Percentiles rank a stretch among this genome's conserved stretches.
Evolutionary conservation across 2,329 filamentous ascomycete species (phyloP).

Genomic region (Exophiala mesophila): DNA sequence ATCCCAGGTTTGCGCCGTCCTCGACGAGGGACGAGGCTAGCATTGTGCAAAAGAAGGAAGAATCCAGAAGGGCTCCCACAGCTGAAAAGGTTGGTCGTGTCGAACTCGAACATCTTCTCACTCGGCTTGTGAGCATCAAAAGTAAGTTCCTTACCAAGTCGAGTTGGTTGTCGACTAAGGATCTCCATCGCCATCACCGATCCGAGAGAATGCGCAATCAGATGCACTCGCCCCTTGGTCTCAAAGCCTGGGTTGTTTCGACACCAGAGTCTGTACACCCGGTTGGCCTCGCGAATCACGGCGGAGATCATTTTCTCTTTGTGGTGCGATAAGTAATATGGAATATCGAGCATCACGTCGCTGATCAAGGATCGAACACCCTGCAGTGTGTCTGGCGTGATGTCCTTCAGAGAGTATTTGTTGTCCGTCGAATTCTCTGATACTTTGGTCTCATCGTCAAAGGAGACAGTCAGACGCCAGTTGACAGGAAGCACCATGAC

Average conservation of each 20-base stretch:
- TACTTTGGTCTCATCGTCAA: slow-evolving; percentile 65
- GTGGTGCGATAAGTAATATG: slow-evolving; percentile 95
- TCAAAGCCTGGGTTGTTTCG: slow-evolving; percentile 84
- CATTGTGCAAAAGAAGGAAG: slow-evolving; percentile 76
- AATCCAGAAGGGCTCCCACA: slow-evolving; percentile 88
- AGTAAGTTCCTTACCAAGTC: slow-evolving; percentile 47
- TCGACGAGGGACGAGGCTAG: slow-evolving; percentile 67
- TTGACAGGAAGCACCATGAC: slow-evolving; percentile 95
- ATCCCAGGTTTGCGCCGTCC: slow-evolving; percentile 71
- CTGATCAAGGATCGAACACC: slow-evolving; percentile 91
- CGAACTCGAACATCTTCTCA: slow-evolving; percentile 73
- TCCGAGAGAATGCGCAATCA: slow-evolving; percentile 89
- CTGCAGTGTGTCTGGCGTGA: slow-evolving; percentile 84
- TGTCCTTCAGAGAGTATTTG: slow-evolving; percentile 73
- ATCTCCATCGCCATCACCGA: slow-evolving; percentile 94
- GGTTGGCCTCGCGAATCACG: slow-evolving; percentile 83
- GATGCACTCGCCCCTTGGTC: slow-evolving; percentile 74
- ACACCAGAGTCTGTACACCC: slow-evolving; percentile 94
- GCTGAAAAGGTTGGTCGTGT: slow-evolving; percentile 83
- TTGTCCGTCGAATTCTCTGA: slow-evolving; percentile 51
- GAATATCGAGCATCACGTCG: slow-evolving; percentile 97
- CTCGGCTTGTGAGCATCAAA: slow-evolving; percentile 36
- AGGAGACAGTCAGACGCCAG: slow-evolving; percentile 82
- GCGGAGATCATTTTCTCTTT: slow-evolving; percentile 92
- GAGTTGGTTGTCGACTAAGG: slow-evolving; percentile 79